Base-by-base conservation (phyloP, 129 eudicot species). In the Escallonia herrerae region DNA sequence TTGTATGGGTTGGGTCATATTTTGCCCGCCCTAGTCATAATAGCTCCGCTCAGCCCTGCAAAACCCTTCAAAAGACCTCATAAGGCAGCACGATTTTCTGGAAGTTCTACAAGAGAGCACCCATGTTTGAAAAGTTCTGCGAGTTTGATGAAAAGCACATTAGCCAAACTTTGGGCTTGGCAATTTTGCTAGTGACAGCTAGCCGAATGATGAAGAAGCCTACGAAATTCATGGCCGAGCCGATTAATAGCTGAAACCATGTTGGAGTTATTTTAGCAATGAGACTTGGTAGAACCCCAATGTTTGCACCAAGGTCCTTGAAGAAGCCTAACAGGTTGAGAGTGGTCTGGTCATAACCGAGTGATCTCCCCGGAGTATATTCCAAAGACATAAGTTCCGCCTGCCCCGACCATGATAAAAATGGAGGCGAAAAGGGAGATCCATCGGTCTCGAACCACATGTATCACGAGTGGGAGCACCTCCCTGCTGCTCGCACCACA, bases 71-170 rank as follows among this genome's bases (percentile, higher is more conserved):
- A 51, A 2, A 78, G 57, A 11, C 83, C 83, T 9, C 73, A 13
- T 72, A 78, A 47, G 8, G 62, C 60, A 12, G 79, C 79, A 14
- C 83, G 22, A 39, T 72, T 70, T 40, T 78, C 68, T 0, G 79
- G 59, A 78, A 78, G 13, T 72, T 78, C 40, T 58, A 7, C 66
- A 50, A 12, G 82, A 73, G 68, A 37, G 70, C 67, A 33, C 79
- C 83, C 0, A 71, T 72, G 40, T 73, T 78, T 3, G 78, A 74
- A 15, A 78, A 72, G 39, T 72, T 78, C 62, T 78, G 78, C 6
- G 82, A 72, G 42, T 73, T 72, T 12, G 82, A 75, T 7, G 74
- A 78, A 14, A 62, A 2, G 43, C 82, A 78, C 82, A 78, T 78
- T 8, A 67, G 78, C 82, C 78, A 78, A 8, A 78, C 82, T 39